phyloP scores from a whole-genome alignment of 2,329 filamentous ascomycete species.

The Cucurbitaria berberidis region DNA sequence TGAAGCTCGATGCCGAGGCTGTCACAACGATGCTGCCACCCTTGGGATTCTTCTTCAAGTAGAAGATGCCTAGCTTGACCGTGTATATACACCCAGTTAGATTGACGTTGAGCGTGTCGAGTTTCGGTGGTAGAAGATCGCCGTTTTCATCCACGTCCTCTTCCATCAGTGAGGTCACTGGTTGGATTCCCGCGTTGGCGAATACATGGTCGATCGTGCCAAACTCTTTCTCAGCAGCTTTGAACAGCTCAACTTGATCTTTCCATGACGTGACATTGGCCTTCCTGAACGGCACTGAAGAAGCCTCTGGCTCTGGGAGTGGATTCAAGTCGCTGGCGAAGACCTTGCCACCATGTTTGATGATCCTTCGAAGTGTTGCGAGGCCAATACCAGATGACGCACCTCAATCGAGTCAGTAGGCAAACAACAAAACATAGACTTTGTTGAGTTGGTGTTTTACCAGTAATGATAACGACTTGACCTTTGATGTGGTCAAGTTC shows the following conservation, averaged over 20 bases:
- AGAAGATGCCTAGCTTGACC: constrained; percentile 36
- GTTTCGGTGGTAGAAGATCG: constrained; percentile 33
- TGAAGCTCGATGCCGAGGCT: constrained; percentile 38
- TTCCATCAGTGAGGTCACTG: constrained; percentile 29
- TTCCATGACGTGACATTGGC: constrained; percentile 55
- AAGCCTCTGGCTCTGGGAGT: constrained; percentile 37
- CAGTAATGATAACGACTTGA: constrained; percentile 62
- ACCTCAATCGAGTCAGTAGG: constrained; percentile 44
- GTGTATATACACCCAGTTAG: constrained; percentile 39
- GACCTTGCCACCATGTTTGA: constrained; percentile 61
- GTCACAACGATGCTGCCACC: constrained; percentile 44
- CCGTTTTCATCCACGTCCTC: constrained; percentile 39
- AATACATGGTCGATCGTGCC: constrained; percentile 56
- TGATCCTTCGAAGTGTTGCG: constrained; percentile 59
- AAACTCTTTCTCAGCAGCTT: constrained; percentile 52
- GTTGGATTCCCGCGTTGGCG: constrained; percentile 42
- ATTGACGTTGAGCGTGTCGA: constrained; percentile 38
- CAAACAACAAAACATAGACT: not conserved
- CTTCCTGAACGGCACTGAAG: constrained; percentile 29
- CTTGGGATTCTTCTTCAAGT: constrained; percentile 30
- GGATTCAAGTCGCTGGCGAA: constrained; percentile 61
- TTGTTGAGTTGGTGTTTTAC: constrained; percentile 37
- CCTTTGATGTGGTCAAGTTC: constrained; percentile 54
- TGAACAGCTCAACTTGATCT: constrained; percentile 60
- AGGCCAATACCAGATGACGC: constrained; percentile 67